phyloP scores from a whole-genome alignment of 768 basidiomycete species.

The Austroboletus eburneus region DNA sequence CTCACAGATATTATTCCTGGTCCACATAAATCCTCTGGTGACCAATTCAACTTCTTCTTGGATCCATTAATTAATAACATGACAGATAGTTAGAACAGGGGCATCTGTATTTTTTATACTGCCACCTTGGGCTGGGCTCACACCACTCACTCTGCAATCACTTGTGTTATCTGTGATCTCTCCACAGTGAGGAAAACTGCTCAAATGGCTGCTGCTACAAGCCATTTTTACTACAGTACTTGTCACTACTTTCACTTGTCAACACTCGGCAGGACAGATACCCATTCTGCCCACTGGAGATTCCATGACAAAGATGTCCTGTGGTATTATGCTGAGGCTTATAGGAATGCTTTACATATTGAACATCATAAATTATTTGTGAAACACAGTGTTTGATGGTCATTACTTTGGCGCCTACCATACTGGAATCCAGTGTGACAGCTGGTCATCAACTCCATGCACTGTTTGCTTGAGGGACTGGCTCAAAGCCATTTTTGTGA shows the following conservation, averaged over 20 bases:
- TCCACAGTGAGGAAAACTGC: background rate
- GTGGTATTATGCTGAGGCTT: background rate
- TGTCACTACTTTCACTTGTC: background rate
- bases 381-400: background rate
- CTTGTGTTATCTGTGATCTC: background rate
- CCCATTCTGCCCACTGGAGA: background rate
- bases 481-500: background rate
- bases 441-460: background rate
- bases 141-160: background rate
- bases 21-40: slow-evolving; percentile 1
- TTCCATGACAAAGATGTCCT: background rate
- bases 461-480: background rate
- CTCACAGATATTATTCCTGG: background rate
- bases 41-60: slow-evolving; percentile 29
- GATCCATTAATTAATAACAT: slow-evolving; percentile 29
- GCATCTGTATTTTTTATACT: slow-evolving; percentile 6
- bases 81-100: background rate
- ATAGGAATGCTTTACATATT: background rate
- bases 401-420: background rate
- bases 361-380: background rate
- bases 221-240: slow-evolving; percentile 1
- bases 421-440: background rate
- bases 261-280: background rate
- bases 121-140: background rate
- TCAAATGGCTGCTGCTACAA: background rate